Evolutionary conservation across 2,329 filamentous ascomycete species (phyloP).

Genomic region (Leptodontidium sp.): DNA sequence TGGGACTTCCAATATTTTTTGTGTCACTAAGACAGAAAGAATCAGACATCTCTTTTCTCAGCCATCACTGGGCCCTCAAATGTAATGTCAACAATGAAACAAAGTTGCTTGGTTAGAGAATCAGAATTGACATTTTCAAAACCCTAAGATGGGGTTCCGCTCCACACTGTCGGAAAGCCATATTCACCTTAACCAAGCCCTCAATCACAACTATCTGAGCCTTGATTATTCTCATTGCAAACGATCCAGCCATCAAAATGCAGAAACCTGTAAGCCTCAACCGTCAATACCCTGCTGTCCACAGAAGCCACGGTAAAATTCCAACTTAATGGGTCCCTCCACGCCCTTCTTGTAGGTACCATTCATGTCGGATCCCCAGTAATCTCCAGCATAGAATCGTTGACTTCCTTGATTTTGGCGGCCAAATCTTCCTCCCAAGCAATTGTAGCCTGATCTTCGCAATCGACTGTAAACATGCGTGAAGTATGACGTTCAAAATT

Average conservation of each 20-base stretch:
- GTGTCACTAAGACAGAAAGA: too few species aligned
- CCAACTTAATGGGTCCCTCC: background rate
- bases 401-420: background rate
- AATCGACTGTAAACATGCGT: background rate
- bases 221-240: too few species aligned
- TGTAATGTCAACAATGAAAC: too few species aligned
- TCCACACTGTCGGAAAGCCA: background rate
- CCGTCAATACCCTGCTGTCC: background rate
- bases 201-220: background rate
- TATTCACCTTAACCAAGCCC: background rate
- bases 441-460: background rate
- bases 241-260: background rate
- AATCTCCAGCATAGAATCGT: background rate
- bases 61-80: too few species aligned
- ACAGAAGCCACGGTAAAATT: background rate
- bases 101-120: too few species aligned
- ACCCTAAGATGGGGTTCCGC: too few species aligned
- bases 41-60: too few species aligned
- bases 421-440: background rate
- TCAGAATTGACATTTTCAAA: too few species aligned
- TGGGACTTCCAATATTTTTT: too few species aligned
- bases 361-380: background rate
- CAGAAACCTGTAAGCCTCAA: background rate
- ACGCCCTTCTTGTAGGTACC: background rate
- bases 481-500: background rate